Conservation (phyloP, 192 early-diverging fungal genomes). For the Gonapodya prolifera region DNA sequence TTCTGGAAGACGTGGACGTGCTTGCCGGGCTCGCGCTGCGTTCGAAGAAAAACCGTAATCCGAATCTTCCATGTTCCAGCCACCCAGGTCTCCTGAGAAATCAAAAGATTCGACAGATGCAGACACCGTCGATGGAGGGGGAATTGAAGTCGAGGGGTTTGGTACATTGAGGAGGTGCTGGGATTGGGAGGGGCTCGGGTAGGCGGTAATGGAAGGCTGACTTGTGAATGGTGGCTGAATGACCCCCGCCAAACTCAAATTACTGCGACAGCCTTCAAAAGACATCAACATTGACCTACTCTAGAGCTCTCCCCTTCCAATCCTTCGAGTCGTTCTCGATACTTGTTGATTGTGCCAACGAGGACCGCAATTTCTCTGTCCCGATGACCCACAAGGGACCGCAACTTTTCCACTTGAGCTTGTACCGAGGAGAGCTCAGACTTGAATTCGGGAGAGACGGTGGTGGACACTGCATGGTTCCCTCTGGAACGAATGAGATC, state of each 20-base stretch:
- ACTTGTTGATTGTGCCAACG: constrained; percentile 5
- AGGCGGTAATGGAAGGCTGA: not conserved
- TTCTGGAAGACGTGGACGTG: not conserved
- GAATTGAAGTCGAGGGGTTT: not conserved
- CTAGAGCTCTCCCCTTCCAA: not conserved
- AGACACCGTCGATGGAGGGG: not conserved
- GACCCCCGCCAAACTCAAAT: not conserved
- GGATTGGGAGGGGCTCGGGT: not conserved
- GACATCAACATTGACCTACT: no score
- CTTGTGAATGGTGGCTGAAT: not conserved
- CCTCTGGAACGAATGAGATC: not conserved
- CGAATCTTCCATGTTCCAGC: not conserved
- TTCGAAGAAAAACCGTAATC: not conserved
- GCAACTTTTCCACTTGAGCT: not conserved
- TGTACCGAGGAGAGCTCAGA: not conserved
- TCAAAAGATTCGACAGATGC: not conserved
- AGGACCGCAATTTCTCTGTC: constrained; percentile 7
- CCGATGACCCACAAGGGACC: not conserved
- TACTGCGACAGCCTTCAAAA: no score
- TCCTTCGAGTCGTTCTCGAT: not conserved
- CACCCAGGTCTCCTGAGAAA: not conserved
- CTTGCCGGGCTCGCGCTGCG: no score
- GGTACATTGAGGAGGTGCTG: not conserved
- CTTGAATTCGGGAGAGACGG: not conserved
- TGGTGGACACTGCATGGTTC: not conserved